These are phyloP conservation scores for Pholiota microspora DNA, from an alignment of 768 basidiomycete species.

Conservation along the genomic window DNA sequence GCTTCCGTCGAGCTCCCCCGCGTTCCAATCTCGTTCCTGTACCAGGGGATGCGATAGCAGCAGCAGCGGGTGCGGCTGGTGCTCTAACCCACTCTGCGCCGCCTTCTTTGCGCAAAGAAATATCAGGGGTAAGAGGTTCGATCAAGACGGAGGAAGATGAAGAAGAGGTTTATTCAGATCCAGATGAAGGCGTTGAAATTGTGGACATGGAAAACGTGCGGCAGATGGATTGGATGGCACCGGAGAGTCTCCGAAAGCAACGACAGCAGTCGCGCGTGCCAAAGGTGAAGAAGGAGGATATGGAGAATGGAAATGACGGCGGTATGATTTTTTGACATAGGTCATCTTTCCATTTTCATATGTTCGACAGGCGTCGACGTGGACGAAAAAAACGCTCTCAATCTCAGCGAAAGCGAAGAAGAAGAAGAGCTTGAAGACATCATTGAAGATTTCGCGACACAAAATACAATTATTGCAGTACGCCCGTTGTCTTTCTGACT, in stretches of 20 bases:
- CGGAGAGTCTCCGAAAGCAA: slow-evolving; percentile 64
- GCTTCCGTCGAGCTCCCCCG: slow-evolving; percentile 47
- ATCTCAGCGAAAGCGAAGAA: slow-evolving; percentile 75
- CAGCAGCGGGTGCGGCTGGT: slow-evolving; percentile 42
- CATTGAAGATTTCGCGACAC: slow-evolving; percentile 62
- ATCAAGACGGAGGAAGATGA: slow-evolving; percentile 36
- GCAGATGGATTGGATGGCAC: slow-evolving; percentile 88
- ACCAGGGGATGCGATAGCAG: slow-evolving; percentile 35
- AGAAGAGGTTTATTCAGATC: slow-evolving; percentile 75
- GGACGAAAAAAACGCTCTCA: slow-evolving; percentile 49
- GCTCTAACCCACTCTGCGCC: slow-evolving; percentile 49
- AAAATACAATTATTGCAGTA: slow-evolving; percentile 40
- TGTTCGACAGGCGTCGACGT: slow-evolving; percentile 5
- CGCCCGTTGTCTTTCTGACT: slow-evolving; percentile 7
- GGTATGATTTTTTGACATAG: slow-evolving; percentile 6
- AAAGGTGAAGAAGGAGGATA: slow-evolving; percentile 48
- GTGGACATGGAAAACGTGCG: slow-evolving; percentile 78
- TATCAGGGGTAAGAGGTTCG: slow-evolving; percentile 26
- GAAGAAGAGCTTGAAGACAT: slow-evolving; percentile 81
- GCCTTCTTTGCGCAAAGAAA: slow-evolving; percentile 47
- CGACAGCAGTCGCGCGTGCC: slow-evolving; percentile 22
- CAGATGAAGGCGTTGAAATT: slow-evolving; percentile 85
- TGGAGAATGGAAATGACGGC: slow-evolving; percentile 24
- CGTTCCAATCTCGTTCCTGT: slow-evolving; percentile 57
- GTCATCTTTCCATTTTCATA: not conserved